phyloP scores from a whole-genome alignment of 1,139 yeast species.

The Zygosaccharomyces sapae region DNA sequence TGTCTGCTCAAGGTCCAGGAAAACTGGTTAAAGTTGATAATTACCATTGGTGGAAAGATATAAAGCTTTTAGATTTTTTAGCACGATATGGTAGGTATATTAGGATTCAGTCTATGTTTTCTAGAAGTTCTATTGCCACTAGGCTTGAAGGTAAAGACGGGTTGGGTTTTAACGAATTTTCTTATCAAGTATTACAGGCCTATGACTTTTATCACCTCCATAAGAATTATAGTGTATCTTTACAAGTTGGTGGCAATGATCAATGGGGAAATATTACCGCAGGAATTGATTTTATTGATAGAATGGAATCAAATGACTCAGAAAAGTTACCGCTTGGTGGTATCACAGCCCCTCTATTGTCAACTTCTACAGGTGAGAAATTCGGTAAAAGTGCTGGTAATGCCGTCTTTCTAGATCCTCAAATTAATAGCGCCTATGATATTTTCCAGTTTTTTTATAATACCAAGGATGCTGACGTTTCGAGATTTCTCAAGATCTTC shows the following conservation, averaged over 20 bases:
- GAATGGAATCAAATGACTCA: constrained; percentile 43
- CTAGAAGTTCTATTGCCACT: constrained; percentile 79
- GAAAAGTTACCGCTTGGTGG: constrained; percentile 51
- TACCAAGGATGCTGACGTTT: constrained; percentile 73
- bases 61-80: constrained; percentile 72
- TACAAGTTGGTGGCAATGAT: constrained; percentile 97
- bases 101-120: constrained; percentile 81
- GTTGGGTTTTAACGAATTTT: constrained; percentile 87
- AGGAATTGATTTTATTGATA: constrained; percentile 79
- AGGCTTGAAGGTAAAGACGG: constrained; percentile 69
- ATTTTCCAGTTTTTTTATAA: constrained; percentile 83
- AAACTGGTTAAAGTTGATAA: constrained; percentile 53
- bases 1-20: constrained; percentile 37
- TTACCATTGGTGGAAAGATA: constrained; percentile 78
- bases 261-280: constrained; percentile 99
- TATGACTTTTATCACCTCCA: constrained; percentile 87
- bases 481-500: constrained; percentile 63
- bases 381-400: constrained; percentile 98
- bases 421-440: constrained; percentile 72
- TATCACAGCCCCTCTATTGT: constrained; percentile 81
- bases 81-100: constrained; percentile 74
- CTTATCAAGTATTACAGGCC: constrained; percentile 90
- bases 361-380: constrained; percentile 87
- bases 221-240: constrained; percentile 51
- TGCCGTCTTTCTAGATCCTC: constrained; percentile 79